phyloP scores from a whole-genome alignment of 2,329 filamentous ascomycete genomes.

The Dryadomyces quercus-mongolicae region DNA sequence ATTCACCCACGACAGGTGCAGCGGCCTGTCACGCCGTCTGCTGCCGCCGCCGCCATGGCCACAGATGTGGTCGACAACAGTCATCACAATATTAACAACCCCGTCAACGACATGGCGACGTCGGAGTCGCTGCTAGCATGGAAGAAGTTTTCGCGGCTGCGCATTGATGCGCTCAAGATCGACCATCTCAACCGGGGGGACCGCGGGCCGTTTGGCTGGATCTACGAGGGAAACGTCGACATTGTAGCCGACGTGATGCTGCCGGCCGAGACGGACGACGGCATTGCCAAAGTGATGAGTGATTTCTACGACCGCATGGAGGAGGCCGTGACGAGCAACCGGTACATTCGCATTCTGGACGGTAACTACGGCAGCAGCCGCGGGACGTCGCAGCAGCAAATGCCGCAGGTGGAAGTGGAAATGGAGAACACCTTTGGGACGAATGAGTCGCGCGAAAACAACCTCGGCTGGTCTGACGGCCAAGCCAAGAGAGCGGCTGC shows the following conservation, averaged over 20 bases:
- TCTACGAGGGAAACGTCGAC: conserved; percentile 92
- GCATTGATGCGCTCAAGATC: conserved; percentile 88
- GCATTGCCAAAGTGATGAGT: conserved; percentile 87
- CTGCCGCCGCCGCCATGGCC: conserved; percentile 50
- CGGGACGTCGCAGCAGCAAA: background rate
- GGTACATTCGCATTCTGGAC: conserved; percentile 48
- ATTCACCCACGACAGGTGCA: conserved; percentile 92
- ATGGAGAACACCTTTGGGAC: background rate
- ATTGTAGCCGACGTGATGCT: conserved; percentile 95
- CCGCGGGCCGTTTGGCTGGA: conserved; percentile 93
- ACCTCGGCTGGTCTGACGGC: background rate
- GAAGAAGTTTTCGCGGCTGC: conserved; percentile 90
- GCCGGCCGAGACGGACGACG: conserved; percentile 74
- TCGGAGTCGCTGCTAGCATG: conserved; percentile 38
- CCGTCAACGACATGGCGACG: conserved; percentile 1
- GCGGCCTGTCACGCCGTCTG: conserved; percentile 2
- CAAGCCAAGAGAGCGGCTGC: background rate
- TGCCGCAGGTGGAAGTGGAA: background rate
- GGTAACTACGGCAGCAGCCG: conserved; percentile 17
- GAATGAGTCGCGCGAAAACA: background rate
- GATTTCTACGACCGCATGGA: conserved; percentile 96
- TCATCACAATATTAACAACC: conserved; percentile 40
- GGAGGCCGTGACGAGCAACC: conserved; percentile 74
- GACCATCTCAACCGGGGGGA: conserved; percentile 92
- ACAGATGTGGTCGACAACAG: conserved; percentile 38